Base-by-base conservation (phyloP, 1,284 basidiomycete genomes). In the Pascua sp. region DNA sequence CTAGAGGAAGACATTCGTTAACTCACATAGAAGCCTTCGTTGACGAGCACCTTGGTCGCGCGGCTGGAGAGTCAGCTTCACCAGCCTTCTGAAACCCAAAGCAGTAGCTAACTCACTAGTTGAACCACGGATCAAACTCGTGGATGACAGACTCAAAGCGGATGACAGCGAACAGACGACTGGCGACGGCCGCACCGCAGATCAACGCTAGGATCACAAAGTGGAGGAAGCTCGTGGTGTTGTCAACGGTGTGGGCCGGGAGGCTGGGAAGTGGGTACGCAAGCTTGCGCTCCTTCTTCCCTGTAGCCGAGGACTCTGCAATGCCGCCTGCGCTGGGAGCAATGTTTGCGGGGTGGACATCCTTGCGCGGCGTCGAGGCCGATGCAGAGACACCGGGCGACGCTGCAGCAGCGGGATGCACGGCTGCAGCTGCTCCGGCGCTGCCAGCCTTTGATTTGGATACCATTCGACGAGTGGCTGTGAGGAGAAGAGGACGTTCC, bases 131-230 rank as follows among this genome's bases (percentile, higher is more conserved):
- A 55, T 74, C 57, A 44, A 97, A 97, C 82, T 98, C 95, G 79
- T 98, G 95, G 69, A 98, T 98, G 71, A 98, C 93, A 83, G 90
- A 93, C 81, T 99, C 96, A 76, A 97, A 96, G 66, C 98, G 91
- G 64, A 98, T 82, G 67, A 99, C 96, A 61, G 95, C 94, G 75
- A 99, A 99, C 68, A 98, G 82, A 73, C 96, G 87, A 57, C 92
- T 95, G 41, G 93, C 88, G 70, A 98, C 89, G 42, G 96, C 96
- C 61, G 95, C 93, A 56, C 85, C 90, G 58, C 90, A 91, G 69
- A 96, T 94, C 70, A 93, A 82, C 15, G 84, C 83, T 56, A 97
- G 85, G 36, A 92, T 88, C 64, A 93, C 82, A 62, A 94, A 90
- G 61, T 90, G 86, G 63, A 97, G 80, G 63, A 95, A 81, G 54